These are phyloP conservation scores for Hansenula sp. DNA, from an alignment of 1,139 yeast genomes.

Conservation along the genomic window DNA sequence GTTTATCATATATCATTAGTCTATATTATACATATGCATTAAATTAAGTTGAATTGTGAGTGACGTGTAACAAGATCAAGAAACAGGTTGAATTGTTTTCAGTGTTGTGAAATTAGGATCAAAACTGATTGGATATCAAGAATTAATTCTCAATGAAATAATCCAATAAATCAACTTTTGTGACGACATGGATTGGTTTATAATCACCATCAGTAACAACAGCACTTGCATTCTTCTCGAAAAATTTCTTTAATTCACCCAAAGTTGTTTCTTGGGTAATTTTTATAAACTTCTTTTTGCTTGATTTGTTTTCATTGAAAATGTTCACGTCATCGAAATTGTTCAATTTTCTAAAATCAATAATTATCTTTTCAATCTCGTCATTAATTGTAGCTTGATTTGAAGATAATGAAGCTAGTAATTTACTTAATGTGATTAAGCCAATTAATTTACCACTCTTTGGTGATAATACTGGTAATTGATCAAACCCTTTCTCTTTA, in stretches of 20 bases:
- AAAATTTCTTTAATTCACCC: conserved; percentile 69
- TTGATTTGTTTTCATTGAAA: conserved; percentile 58
- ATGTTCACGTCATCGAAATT: conserved; percentile 62
- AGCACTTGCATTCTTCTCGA: conserved; percentile 85
- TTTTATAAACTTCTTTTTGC: conserved; percentile 64
- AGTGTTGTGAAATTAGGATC: neutral
- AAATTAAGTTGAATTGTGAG: neutral
- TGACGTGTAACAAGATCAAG: neutral
- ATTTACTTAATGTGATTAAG: conserved; percentile 70
- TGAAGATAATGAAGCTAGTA: conserved; percentile 64
- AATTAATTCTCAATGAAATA: conserved; percentile 32
- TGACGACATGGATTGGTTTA: conserved; percentile 80
- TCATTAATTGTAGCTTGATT: conserved; percentile 58
- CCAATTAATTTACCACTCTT: conserved; percentile 61
- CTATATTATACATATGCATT: too few relatives aligned
- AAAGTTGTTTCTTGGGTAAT: conserved; percentile 70
- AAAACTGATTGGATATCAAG: neutral
- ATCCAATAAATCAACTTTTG: conserved; percentile 80
- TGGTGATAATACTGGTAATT: conserved; percentile 63
- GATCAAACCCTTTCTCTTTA: conserved; percentile 80
- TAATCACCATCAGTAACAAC: conserved; percentile 70
- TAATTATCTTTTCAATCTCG: conserved; percentile 58
- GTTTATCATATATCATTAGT: too few relatives aligned
- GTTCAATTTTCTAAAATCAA: conserved; percentile 71
- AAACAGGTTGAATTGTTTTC: neutral